Evolutionary conservation across 108 stramenopile genomes (phyloP).

Genomic region (Nitzschia sp.): DNA sequence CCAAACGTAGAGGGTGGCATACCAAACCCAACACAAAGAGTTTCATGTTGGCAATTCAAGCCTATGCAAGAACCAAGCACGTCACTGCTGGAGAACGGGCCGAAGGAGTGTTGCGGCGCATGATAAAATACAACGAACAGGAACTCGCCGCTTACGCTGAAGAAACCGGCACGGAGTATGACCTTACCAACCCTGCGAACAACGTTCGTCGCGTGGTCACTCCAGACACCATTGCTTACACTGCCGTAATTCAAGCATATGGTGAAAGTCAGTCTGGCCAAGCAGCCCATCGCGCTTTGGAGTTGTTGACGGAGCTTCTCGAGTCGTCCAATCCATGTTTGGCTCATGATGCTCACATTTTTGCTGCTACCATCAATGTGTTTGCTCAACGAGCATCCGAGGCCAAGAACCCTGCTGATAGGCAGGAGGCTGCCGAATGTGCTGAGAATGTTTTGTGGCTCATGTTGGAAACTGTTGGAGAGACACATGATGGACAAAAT

Average conservation of each 20-base stretch:
- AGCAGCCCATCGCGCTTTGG: constrained; percentile 26
- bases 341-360: constrained; percentile 23
- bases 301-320: constrained; percentile 33
- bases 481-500: not conserved
- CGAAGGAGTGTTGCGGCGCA: constrained; percentile 28
- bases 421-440: constrained; percentile 36
- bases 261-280: constrained; percentile 22
- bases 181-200: constrained; percentile 10
- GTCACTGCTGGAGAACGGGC: constrained; percentile 33
- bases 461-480: constrained; percentile 31
- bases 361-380: constrained; percentile 35
- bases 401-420: constrained; percentile 10
- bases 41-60: constrained; percentile 38
- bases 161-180: constrained; percentile 39
- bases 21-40: constrained; percentile 46
- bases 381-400: constrained; percentile 32
- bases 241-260: constrained; percentile 43
- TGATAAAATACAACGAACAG: constrained; percentile 38
- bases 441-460: constrained; percentile 47
- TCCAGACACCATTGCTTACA: constrained; percentile 44
- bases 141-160: constrained; percentile 34
- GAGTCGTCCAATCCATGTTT: constrained; percentile 18
- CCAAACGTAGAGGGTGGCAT: constrained; percentile 41
- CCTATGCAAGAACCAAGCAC: constrained; percentile 32
- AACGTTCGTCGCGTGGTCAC: constrained; percentile 47